Conservation (phyloP, 1,284 basidiomycete species). For the Coniophora puteana region DNA sequence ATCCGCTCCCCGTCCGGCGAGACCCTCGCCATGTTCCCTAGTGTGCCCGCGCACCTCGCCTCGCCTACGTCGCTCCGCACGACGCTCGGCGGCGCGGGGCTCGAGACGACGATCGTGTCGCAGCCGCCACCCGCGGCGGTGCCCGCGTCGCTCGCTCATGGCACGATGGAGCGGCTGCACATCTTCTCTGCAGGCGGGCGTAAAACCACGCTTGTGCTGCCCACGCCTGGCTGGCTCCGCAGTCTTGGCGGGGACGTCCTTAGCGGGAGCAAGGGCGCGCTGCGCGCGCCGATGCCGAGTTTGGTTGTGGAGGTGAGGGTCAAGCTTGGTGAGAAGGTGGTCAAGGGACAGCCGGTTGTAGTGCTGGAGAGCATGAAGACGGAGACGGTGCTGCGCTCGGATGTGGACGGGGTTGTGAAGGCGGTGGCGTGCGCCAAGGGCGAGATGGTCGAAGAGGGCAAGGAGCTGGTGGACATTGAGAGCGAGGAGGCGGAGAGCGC, state of each 20-base stretch:
- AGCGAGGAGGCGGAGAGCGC: slow-evolving; percentile 19
- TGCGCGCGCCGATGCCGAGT: slow-evolving; percentile 86
- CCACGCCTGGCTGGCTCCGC: slow-evolving; percentile 63
- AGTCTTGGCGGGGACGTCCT: slow-evolving; percentile 56
- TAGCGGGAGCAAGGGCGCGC: slow-evolving; percentile 47
- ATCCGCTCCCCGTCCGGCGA: slow-evolving; percentile 35
- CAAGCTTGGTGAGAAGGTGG: slow-evolving; percentile 70
- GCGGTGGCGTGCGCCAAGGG: slow-evolving; percentile 75
- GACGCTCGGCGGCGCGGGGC: slow-evolving; percentile 43
- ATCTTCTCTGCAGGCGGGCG: slow-evolving; percentile 53
- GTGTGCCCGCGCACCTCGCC: slow-evolving; percentile 51
- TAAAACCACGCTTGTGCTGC: slow-evolving; percentile 58
- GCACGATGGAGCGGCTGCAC: slow-evolving; percentile 66
- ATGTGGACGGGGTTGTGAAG: slow-evolving; percentile 63
- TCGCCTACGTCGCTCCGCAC: slow-evolving; percentile 48
- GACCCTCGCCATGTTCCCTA: slow-evolving; percentile 38
- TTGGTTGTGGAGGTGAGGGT: slow-evolving; percentile 85
- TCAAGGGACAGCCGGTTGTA: slow-evolving; percentile 76
- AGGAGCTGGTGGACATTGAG: slow-evolving; percentile 70
- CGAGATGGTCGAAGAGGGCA: slow-evolving; percentile 87
- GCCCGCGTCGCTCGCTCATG: slow-evolving; percentile 46
- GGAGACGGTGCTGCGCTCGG: slow-evolving; percentile 81
- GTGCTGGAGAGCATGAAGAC: slow-evolving; percentile 97
- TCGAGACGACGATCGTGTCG: slow-evolving; percentile 67
- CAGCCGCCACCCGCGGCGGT: slow-evolving; percentile 51